Evolutionary conservation across 1,139 yeast species (phyloP).

Genomic region (Candida mesenterica): DNA sequence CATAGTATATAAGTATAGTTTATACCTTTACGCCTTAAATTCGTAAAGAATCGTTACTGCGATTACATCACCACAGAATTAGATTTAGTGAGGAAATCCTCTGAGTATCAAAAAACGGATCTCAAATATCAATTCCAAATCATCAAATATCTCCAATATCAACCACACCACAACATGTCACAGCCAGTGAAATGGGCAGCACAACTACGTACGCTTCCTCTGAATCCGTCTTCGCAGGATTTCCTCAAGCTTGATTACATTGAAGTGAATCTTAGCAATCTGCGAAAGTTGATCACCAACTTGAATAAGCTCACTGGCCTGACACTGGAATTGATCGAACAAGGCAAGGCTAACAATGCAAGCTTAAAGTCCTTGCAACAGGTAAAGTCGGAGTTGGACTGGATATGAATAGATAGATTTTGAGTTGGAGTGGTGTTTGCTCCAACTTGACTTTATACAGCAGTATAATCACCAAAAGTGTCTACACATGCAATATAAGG

Average conservation of each 20-base stretch:
- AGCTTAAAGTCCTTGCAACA: constrained; percentile 28
- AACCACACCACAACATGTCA: background rate
- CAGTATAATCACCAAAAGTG: too few relatives aligned
- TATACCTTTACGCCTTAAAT: too few relatives aligned
- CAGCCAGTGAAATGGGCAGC: constrained; percentile 6
- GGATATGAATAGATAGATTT: constrained; percentile 20
- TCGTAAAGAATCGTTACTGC: too few relatives aligned
- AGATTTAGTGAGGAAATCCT: too few relatives aligned
- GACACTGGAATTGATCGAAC: constrained; percentile 19
- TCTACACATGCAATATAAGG: too few relatives aligned
- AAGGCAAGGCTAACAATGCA: constrained; percentile 24
- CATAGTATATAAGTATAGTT: too few relatives aligned
- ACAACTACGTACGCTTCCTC: constrained; percentile 34
- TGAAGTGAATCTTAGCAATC: constrained; percentile 46
- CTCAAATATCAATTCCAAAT: too few relatives aligned
- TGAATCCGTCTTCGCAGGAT: constrained; percentile 38
- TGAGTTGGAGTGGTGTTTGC: background rate
- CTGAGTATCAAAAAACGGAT: too few relatives aligned
- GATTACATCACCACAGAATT: too few relatives aligned
- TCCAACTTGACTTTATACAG: too few relatives aligned
- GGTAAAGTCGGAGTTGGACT: constrained; percentile 27
- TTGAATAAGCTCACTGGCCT: constrained; percentile 25
- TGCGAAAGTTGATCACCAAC: constrained; percentile 38
- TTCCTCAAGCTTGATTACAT: constrained; percentile 42
- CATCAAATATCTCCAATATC: background rate